A percentile compares a stretch with the other conserved stretches of the same genome.
Evolutionary conservation across 345 rosid species (phyloP).

Genomic region (Gossypioides kirkii): DNA sequence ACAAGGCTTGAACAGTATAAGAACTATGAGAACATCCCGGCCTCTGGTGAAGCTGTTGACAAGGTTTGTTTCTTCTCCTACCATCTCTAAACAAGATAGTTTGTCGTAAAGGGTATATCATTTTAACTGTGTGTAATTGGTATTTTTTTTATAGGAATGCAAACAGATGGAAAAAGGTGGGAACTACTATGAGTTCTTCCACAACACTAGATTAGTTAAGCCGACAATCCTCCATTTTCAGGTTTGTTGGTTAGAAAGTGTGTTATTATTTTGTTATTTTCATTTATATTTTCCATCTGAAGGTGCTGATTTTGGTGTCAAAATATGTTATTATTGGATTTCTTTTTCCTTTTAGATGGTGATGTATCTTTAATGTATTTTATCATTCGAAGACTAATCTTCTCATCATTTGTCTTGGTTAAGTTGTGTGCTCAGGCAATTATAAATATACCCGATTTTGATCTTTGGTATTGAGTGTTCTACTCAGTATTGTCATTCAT

Average conservation of each 20-base stretch:
- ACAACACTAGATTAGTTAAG: constrained; percentile 48
- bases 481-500: background rate
- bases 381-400: background rate
- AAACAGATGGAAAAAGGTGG: constrained; percentile 38
- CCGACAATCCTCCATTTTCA: constrained; percentile 57
- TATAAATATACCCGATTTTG: background rate
- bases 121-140: background rate
- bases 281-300: background rate
- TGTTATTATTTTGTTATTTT: background rate
- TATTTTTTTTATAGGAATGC: constrained; percentile 28
- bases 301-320: background rate
- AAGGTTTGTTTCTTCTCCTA: constrained; percentile 31
- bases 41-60: constrained; percentile 36
- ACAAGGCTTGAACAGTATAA: constrained; percentile 65
- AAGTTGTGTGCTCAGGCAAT: background rate
- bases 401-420: background rate
- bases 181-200: constrained; percentile 39
- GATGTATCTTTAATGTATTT: background rate
- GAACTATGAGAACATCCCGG: constrained; percentile 48
- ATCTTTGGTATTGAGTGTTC: background rate
- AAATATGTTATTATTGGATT: background rate
- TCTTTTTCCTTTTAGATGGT: background rate
- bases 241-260: constrained; percentile 23
- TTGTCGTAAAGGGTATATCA: background rate
- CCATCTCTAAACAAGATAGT: background rate